Evolutionary conservation across 805 yeast species (phyloP), one percentile per base, ranked within the genome.

Genomic region (Lipomyces sp.): DNA sequence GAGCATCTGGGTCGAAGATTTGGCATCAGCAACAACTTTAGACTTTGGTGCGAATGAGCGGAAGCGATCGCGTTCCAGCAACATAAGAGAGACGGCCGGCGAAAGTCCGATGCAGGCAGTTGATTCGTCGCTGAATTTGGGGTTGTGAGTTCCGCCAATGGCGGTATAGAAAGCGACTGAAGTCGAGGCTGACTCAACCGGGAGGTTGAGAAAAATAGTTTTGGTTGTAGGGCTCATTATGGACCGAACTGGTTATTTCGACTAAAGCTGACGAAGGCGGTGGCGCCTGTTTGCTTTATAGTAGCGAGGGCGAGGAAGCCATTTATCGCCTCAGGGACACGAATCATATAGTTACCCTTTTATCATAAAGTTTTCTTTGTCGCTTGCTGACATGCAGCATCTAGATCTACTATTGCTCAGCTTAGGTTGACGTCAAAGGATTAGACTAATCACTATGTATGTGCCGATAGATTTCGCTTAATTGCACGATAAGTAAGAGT

Each of bases 1-100:
- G 58, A 55, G 58, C 58, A 55, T 55, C 58, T 55, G 58, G 33
- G 13, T n/a, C 29, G 58, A 55, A 50, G 58, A 55, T 55, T 55
- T 55, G 58, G 48, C 58, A 50, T 55, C 58, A 48, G 58, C 48
- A 0, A 55, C n/a, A 4, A 50, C 33, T 33, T 55, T 55, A 24
- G 58, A 55, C 58, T 24, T 1, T 2, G 58, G 58, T 11, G 48
- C 45, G 51, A 55, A 55, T 5, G 48, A 32, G 18, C 11, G 48
- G 48, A 37, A 55, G 2, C n/a, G n/a, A 55, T 33, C 58, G 48
- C 33, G 58, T 1, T 55, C 58, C 3, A 55, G 32, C 15, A 55
- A 24, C 58, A 55, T 55, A 55, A 55, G 7, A 55, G 30, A 32
- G 48, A 55, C 13, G n/a, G 32, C 33, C 15, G 45, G 58, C 45